phyloP scores from a whole-genome alignment of 75 land plant genomes.

The Selaginella tamariscina region DNA sequence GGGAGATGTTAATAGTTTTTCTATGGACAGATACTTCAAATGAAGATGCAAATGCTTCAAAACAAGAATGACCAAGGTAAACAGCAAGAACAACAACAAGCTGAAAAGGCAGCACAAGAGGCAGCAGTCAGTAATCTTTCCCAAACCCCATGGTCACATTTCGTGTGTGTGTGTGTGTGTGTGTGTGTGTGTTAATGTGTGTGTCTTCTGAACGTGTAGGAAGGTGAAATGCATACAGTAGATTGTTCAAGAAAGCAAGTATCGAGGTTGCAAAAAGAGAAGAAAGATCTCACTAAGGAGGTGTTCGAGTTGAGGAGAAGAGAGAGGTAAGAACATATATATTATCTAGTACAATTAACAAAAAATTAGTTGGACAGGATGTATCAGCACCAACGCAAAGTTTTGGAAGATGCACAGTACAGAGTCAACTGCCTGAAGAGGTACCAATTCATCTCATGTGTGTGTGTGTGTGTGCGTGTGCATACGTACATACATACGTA shows the following conservation, averaged over 20 bases:
- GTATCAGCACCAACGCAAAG: background rate
- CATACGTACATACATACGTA: too few species aligned
- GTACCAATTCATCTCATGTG: background rate
- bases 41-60: background rate
- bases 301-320: background rate
- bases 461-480: too few species aligned
- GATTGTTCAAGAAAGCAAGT: background rate
- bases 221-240: background rate
- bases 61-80: background rate
- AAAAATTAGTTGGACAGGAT: background rate
- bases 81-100: background rate
- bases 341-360: background rate
- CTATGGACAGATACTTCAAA: background rate
- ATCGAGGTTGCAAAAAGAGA: background rate
- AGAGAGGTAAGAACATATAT: background rate
- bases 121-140: background rate
- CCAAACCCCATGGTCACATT: background rate
- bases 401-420: background rate
- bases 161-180: too few species aligned
- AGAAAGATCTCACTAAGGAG: background rate
- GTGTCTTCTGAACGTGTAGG: too few species aligned
- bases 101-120: too few species aligned
- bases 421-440: background rate
- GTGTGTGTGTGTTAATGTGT: too few species aligned
- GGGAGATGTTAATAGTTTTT: background rate